Evolutionary conservation across 2,329 filamentous ascomycete species (phyloP).

Genomic region (Monilinia laxa): DNA sequence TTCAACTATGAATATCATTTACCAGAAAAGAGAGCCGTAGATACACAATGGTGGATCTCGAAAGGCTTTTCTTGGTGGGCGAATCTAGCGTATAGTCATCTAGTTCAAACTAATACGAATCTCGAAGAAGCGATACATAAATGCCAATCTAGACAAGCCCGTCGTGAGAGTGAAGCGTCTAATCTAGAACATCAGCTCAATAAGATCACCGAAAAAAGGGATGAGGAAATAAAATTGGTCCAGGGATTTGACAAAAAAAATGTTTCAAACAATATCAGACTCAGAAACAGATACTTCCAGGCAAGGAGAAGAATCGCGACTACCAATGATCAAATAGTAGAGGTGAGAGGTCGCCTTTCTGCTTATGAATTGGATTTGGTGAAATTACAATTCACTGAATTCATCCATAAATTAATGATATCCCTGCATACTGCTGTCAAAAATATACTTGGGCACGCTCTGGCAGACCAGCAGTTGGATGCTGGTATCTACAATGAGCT

Average conservation of each 20-base stretch:
- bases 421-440: not conserved
- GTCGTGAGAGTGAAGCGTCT: not conserved
- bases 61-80: constrained; percentile 5
- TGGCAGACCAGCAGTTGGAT: not conserved
- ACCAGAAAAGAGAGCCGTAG: not conserved
- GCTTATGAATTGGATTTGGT: not conserved
- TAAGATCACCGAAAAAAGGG: not conserved
- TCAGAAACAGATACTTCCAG: not conserved
- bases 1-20: constrained; percentile 2
- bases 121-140: not conserved
- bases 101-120: not conserved
- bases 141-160: not conserved
- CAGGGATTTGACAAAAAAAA: not conserved
- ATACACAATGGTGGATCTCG: not conserved
- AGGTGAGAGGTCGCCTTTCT: not conserved
- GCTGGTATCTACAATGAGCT: not conserved
- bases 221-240: not conserved
- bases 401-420: not conserved
- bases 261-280: not conserved
- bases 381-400: not conserved
- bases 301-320: not conserved
- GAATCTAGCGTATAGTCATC: constrained; percentile 6
- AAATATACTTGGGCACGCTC: not conserved
- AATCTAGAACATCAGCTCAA: not conserved
- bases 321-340: not conserved